Evolutionary conservation across 768 basidiomycete species (phyloP).

Genomic region (Chalciporus pseudorubinellus): DNA sequence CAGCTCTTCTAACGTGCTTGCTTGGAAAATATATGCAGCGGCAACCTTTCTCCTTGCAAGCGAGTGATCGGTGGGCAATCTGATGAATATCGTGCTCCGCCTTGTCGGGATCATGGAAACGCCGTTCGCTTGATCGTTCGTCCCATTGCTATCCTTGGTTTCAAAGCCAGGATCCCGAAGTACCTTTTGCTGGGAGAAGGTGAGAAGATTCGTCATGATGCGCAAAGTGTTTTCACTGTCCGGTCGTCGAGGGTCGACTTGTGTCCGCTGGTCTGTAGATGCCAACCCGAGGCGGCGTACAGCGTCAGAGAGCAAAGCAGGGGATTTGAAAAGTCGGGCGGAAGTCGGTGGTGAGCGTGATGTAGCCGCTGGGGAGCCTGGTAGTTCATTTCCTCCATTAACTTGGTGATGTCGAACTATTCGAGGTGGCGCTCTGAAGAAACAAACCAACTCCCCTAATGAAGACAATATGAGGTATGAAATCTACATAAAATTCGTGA

Average conservation of each 20-base stretch:
- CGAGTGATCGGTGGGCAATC: constrained; percentile 46
- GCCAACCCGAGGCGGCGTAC: constrained; percentile 62
- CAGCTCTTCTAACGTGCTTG: constrained; percentile 40
- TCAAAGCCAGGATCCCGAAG: constrained; percentile 41
- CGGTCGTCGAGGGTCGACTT: constrained; percentile 40
- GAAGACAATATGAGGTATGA: not conserved
- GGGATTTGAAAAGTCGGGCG: constrained; percentile 53
- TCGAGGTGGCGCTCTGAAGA: constrained; percentile 76
- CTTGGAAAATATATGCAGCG: constrained; percentile 55
- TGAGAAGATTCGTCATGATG: constrained; percentile 75
- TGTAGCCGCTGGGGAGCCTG: constrained; percentile 40
- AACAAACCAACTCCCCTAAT: constrained; percentile 81
- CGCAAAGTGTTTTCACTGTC: constrained; percentile 61
- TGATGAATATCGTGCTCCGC: constrained; percentile 60
- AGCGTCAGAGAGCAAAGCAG: constrained; percentile 70
- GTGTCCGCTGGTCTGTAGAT: constrained; percentile 51
- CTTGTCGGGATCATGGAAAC: constrained; percentile 34
- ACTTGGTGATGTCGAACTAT: constrained; percentile 54
- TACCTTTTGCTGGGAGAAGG: constrained; percentile 47
- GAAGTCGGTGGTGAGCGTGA: constrained; percentile 22
- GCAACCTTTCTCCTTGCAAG: constrained; percentile 56
- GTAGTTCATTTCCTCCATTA: constrained; percentile 42
- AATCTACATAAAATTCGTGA: not conserved
- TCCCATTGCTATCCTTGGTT: constrained; percentile 33
- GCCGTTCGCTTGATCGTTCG: constrained; percentile 16